A percentile compares a stretch with the other conserved stretches of the same genome.
Conservation (phyloP, 2,329 filamentous ascomycete genomes). For the Penicillium digitatum region DNA sequence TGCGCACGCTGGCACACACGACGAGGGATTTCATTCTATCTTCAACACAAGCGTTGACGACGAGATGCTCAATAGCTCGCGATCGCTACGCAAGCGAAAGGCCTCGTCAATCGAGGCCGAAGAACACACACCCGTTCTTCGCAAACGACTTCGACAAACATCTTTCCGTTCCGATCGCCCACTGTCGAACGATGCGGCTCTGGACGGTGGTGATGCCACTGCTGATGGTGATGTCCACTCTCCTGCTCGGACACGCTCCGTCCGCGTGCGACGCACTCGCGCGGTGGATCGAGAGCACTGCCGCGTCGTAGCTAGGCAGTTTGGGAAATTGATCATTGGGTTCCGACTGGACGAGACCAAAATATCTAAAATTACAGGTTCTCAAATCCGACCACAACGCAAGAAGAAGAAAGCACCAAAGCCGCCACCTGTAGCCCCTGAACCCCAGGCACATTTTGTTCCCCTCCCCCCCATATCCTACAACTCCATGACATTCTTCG, state of each 20-base stretch:
- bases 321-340: constrained; percentile 53
- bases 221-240: constrained; percentile 14
- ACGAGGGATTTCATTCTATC: constrained; percentile 69
- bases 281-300: constrained; percentile 41
- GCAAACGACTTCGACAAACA: constrained; percentile 44
- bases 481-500: constrained; percentile 83
- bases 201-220: constrained; percentile 18
- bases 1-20: constrained; percentile 60
- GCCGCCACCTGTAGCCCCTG: constrained; percentile 38
- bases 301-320: constrained; percentile 40
- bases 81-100: constrained; percentile 78
- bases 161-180: constrained; percentile 24
- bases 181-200: constrained; percentile 18
- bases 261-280: constrained; percentile 57
- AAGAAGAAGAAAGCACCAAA: constrained; percentile 48
- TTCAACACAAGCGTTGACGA: constrained; percentile 70
- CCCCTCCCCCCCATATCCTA: constrained; percentile 61
- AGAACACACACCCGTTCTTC: constrained; percentile 45
- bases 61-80: constrained; percentile 70
- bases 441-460: constrained; percentile 55
- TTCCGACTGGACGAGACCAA: constrained; percentile 57
- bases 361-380: constrained; percentile 58
- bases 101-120: constrained; percentile 65
- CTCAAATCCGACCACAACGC: constrained; percentile 57
- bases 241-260: constrained; percentile 50